phyloP scores from a whole-genome alignment of 2,329 filamentous ascomycete genomes.

The Acrocalymma vagum region DNA sequence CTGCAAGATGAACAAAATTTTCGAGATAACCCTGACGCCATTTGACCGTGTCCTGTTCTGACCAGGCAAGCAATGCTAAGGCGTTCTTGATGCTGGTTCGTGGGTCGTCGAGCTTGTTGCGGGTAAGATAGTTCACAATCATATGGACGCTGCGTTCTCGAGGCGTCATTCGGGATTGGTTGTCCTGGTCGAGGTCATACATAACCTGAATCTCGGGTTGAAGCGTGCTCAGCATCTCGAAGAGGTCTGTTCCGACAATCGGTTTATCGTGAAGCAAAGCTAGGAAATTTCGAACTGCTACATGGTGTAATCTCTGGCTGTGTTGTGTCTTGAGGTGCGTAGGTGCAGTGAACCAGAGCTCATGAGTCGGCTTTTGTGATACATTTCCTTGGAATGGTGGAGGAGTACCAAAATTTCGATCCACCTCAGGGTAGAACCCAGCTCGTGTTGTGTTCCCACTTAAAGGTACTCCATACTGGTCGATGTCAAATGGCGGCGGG shows the following conservation, averaged over 20 bases:
- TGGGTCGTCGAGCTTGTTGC: slow-evolving; percentile 70
- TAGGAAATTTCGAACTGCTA: slow-evolving; percentile 75
- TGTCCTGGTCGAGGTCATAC: slow-evolving; percentile 55
- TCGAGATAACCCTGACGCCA: slow-evolving; percentile 75
- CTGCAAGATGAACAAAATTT: slow-evolving; percentile 71
- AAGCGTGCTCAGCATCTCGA: slow-evolving; percentile 70
- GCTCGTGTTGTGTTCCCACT: slow-evolving; percentile 21
- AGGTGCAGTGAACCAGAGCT: slow-evolving; percentile 71
- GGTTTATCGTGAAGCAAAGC: slow-evolving; percentile 71
- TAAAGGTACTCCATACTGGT: slow-evolving; percentile 28
- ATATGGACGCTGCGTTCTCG: slow-evolving; percentile 62
- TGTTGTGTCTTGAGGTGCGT: slow-evolving; percentile 54
- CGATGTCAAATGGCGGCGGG: slow-evolving; percentile 40
- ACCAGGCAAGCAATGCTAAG: slow-evolving; percentile 70
- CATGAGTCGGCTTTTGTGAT: slow-evolving; percentile 41
- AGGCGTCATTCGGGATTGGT: slow-evolving; percentile 33
- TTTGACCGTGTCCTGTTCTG: slow-evolving; percentile 67
- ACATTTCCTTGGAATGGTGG: slow-evolving; percentile 17
- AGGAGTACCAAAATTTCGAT: slow-evolving; percentile 14
- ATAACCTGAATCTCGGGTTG: slow-evolving; percentile 67
- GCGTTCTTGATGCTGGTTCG: slow-evolving; percentile 68
- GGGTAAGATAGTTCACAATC: slow-evolving; percentile 68
- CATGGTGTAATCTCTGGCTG: slow-evolving; percentile 65
- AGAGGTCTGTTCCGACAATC: slow-evolving; percentile 70
- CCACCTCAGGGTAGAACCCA: slow-evolving; percentile 21